phyloP scores from a whole-genome alignment of 192 early-diverging fungal genomes.

The Rhizophlyctis rosea region DNA sequence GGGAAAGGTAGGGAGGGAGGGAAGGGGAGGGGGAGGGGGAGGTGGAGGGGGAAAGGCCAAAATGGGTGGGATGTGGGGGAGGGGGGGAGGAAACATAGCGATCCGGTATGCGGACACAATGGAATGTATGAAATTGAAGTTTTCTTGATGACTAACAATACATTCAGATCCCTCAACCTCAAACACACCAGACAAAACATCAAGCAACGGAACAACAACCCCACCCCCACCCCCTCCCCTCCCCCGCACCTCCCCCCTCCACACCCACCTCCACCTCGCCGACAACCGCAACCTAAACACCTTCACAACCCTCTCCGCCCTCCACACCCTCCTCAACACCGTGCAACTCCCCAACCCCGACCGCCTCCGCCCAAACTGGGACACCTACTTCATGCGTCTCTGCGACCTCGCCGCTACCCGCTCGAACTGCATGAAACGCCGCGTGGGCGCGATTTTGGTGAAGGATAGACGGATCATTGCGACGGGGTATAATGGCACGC shows the following conservation, averaged over 20 bases:
- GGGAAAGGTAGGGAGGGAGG: neutral
- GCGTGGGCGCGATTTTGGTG: constrained; percentile 92
- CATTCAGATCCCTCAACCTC: no score
- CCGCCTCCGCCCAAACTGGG: constrained; percentile 83
- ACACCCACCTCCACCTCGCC: constrained; percentile 36
- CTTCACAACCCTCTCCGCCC: constrained; percentile 31
- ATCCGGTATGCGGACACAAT: no score
- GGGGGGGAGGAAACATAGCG: no score
- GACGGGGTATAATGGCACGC: constrained; percentile 99
- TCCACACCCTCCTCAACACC: constrained; percentile 22
- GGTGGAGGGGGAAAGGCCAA: no score
- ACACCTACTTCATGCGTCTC: constrained; percentile 96
- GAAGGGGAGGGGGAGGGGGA: no score
- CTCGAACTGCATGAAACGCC: constrained; percentile 98
- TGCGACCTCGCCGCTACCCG: constrained; percentile 86
- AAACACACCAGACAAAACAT: no score
- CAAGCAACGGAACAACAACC: neutral
- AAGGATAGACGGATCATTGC: constrained; percentile 86
- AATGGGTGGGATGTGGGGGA: no score
- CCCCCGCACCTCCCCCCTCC: constrained; percentile 1
- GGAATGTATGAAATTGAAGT: no score
- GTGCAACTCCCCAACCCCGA: constrained; percentile 64
- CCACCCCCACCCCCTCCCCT: constrained; percentile 3
- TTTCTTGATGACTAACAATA: no score
- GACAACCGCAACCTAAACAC: constrained; percentile 67